These are phyloP conservation scores for Cokeromyces recurvatus DNA, from an alignment of 371 early-diverging fungal species.

Conservation along the genomic window DNA sequence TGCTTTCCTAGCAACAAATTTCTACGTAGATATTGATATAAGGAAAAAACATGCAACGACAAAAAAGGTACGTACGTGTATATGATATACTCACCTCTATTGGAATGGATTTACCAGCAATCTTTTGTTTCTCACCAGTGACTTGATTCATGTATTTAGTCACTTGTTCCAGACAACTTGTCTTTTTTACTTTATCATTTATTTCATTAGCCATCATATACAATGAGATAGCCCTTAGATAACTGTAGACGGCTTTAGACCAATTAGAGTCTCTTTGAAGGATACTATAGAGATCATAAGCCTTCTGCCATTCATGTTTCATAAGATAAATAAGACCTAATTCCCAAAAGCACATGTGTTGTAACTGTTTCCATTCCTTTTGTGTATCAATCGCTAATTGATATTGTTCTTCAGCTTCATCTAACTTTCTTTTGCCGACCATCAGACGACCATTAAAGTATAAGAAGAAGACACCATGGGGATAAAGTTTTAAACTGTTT, in stretches of 20 bases:
- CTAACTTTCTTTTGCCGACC: slow-evolving; percentile 41
- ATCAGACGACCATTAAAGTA: slow-evolving; percentile 56
- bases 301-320: slow-evolving; percentile 50
- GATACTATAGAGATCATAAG: slow-evolving; percentile 47
- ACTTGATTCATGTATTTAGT: slow-evolving; percentile 52
- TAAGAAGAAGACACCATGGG: slow-evolving; percentile 61
- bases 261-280: slow-evolving; percentile 68
- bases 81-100: slow-evolving; percentile 62
- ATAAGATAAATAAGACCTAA: slow-evolving; percentile 45
- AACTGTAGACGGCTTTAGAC: slow-evolving; percentile 72
- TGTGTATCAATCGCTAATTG: slow-evolving; percentile 36
- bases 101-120: slow-evolving; percentile 77
- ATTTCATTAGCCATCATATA: slow-evolving; percentile 24
- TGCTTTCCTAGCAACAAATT: slow-evolving; percentile 72
- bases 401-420: slow-evolving; percentile 49
- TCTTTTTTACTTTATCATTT: slow-evolving; percentile 5
- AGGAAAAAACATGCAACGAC: too few relatives aligned
- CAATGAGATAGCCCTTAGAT: slow-evolving; percentile 54
- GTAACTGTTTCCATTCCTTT: slow-evolving; percentile 72
- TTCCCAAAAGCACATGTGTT: slow-evolving; percentile 79
- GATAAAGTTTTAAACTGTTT: slow-evolving; percentile 39
- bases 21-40: too few relatives aligned
- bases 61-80: too few relatives aligned
- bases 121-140: slow-evolving; percentile 53
- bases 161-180: slow-evolving; percentile 15